Base-by-base conservation (phyloP, 2,329 filamentous ascomycete species). In the Amylocarpus encephaloides region DNA sequence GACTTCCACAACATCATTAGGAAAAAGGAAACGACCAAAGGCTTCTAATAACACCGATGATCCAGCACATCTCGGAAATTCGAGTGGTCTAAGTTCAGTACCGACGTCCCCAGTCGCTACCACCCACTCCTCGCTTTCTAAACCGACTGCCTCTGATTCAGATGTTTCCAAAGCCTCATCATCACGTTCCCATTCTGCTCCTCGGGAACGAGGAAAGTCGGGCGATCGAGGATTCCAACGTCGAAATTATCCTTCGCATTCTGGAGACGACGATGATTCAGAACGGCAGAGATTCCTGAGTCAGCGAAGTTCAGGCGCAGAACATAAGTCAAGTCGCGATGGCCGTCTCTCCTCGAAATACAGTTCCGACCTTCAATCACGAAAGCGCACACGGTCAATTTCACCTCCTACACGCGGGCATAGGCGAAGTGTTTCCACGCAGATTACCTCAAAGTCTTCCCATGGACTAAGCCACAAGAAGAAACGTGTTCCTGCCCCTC, bases 391-490 rank as follows among this genome's bases (percentile, higher is more conserved):
- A 13, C 52, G 62, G 49, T 87, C 84, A 9, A 68, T 73, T 16
- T 87, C 84, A 15, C 83, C 83, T 10, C 78, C 74, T 43, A 65
- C 71, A 43, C 75, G 77, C 58, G 64, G 68, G 26, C 83, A 87
- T 63, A 76, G 82, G 47, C 76, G 83, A 52, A 85, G 82, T 57
- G 70, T 74, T 26, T 87, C 84, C 2, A 83, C 78, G 0, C 82
- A 86, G 60, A 71, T 83, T 16, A 73, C 78, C 1, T 71, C 76
- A 68, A 79, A 52, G 70, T 58, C 73, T 9, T 71, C 74, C 29
- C 79, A 79, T 64, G 79, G 80, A 4, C 64, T 80, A 32, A 69
- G 71, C 46, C 69, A 74, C 51, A 85, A 84, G 68, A 84, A 83
- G 66, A 79, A 76, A 66, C 79, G 76, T 41, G 65, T 79, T 19